These are phyloP conservation scores for Mycena polygramma DNA, from an alignment of 768 basidiomycete species.

Conservation along the genomic window DNA sequence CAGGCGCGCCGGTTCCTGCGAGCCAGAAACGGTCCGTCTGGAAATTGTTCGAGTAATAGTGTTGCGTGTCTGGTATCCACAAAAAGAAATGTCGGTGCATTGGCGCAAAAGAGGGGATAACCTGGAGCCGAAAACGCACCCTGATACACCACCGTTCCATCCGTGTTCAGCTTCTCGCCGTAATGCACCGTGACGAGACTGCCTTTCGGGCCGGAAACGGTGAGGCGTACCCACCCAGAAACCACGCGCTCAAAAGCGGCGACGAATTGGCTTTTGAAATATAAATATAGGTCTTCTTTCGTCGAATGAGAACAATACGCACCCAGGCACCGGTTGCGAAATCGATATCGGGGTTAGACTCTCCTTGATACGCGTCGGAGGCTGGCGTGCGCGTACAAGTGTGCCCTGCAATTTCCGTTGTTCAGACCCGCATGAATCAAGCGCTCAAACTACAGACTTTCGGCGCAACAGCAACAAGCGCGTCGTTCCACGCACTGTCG, in stretches of 20 bases:
- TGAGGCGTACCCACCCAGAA: slow-evolving; percentile 45
- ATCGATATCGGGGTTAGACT: slow-evolving; percentile 42
- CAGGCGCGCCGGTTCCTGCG: slow-evolving; percentile 41
- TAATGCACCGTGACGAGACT: slow-evolving; percentile 46
- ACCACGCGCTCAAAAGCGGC: slow-evolving; percentile 45
- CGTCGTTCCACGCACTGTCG: slow-evolving; percentile 40
- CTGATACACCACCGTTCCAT: slow-evolving; percentile 33
- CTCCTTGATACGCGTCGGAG: slow-evolving; percentile 42
- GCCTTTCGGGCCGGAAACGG: slow-evolving; percentile 42
- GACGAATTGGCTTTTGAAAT: slow-evolving; percentile 36
- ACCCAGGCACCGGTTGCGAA: slow-evolving; percentile 42
- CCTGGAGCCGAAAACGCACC: slow-evolving; percentile 5
- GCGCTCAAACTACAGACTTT: slow-evolving; percentile 4
- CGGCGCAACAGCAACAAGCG: slow-evolving; percentile 39
- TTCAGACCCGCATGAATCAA: background rate
- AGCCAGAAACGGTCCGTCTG: slow-evolving; percentile 46
- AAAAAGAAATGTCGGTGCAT: background rate
- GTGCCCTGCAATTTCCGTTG: slow-evolving; percentile 17
- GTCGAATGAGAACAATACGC: slow-evolving; percentile 1
- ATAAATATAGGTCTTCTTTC: too few species aligned
- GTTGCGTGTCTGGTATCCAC: slow-evolving; percentile 26
- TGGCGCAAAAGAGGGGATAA: background rate
- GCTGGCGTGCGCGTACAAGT: slow-evolving; percentile 41
- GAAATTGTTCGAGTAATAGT: slow-evolving; percentile 44
- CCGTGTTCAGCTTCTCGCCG: slow-evolving; percentile 47